phyloP scores from a whole-genome alignment of 371 early-diverging fungal genomes.

The Rhizopus stolonifer region DNA sequence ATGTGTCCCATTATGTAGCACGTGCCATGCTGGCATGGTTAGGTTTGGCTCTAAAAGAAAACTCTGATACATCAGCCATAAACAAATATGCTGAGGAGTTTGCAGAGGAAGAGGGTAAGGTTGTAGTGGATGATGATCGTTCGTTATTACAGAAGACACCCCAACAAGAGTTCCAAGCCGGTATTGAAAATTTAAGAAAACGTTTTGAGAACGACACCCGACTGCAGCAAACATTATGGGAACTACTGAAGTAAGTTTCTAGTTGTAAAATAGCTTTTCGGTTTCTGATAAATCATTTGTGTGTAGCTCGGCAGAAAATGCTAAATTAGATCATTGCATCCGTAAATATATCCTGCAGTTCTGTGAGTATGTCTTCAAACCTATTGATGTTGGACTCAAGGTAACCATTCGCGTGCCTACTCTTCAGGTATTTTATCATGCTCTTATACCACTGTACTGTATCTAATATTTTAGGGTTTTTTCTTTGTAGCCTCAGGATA shows the following conservation, averaged over 20 bases:
- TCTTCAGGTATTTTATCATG: background rate
- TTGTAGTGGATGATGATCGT: constrained; percentile 37
- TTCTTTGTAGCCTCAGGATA: constrained; percentile 13
- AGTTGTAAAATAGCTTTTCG: no score
- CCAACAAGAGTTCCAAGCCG: constrained; percentile 35
- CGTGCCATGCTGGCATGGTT: constrained; percentile 50
- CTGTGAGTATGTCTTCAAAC: constrained; percentile 60
- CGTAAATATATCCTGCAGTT: constrained; percentile 58
- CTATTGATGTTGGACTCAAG: constrained; percentile 56
- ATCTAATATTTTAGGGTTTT: no score
- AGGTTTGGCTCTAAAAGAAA: constrained; percentile 50
- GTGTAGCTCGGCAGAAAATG: constrained; percentile 30
- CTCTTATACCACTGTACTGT: no score
- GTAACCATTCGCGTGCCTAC: constrained; percentile 51
- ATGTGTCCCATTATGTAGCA: constrained; percentile 53
- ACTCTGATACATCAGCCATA: constrained; percentile 1
- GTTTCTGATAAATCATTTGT: no score
- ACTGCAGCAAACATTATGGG: constrained; percentile 46
- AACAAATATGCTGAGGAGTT: constrained; percentile 39
- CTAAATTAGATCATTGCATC: constrained; percentile 51
- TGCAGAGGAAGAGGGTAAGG: constrained; percentile 51
- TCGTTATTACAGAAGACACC: constrained; percentile 20
- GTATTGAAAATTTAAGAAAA: constrained; percentile 35
- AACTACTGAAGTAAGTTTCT: constrained; percentile 37
- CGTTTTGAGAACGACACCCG: constrained; percentile 37